Evolutionary conservation across 345 rosid genomes (phyloP).

Genomic region (Citrus glauca): DNA sequence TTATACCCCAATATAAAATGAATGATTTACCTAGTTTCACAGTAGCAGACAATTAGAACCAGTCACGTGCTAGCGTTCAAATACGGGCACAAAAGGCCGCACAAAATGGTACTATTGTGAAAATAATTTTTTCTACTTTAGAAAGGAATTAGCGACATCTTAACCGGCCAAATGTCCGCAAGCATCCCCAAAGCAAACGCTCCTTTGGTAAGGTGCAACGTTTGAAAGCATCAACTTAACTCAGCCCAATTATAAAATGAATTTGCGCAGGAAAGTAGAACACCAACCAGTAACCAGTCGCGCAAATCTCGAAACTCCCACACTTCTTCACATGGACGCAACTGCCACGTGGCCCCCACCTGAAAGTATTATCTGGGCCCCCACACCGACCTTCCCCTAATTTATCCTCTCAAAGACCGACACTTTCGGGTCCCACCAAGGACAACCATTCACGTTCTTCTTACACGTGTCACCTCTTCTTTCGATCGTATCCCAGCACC

Average conservation of each 20-base stretch:
- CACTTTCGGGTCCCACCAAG: conserved; percentile 18
- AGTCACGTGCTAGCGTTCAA: not conserved
- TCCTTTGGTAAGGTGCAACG: not conserved
- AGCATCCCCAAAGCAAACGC: not conserved
- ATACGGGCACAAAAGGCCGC: not conserved
- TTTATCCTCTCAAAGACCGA: conserved; percentile 13
- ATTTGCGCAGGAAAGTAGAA: no score
- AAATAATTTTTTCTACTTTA: not conserved
- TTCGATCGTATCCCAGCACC: not conserved
- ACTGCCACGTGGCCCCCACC: not conserved
- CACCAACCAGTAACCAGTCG: not conserved
- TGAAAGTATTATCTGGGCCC: conserved; percentile 9
- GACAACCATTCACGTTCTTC: conserved; percentile 13
- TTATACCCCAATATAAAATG: no score
- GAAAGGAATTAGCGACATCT: not conserved
- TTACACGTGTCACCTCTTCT: conserved; percentile 15
- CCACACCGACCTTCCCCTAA: conserved; percentile 17
- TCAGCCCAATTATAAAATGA: no score
- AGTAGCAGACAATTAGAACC: not conserved
- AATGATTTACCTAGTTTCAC: not conserved
- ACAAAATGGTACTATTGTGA: not conserved
- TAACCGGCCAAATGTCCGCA: conserved; percentile 1
- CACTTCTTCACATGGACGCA: not conserved
- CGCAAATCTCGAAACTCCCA: conserved; percentile 7
- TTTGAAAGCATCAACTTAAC: not conserved